These are phyloP conservation scores for Endotrypanum monterogeii DNA, from an alignment of 208 protist species.

Conservation along the genomic window DNA sequence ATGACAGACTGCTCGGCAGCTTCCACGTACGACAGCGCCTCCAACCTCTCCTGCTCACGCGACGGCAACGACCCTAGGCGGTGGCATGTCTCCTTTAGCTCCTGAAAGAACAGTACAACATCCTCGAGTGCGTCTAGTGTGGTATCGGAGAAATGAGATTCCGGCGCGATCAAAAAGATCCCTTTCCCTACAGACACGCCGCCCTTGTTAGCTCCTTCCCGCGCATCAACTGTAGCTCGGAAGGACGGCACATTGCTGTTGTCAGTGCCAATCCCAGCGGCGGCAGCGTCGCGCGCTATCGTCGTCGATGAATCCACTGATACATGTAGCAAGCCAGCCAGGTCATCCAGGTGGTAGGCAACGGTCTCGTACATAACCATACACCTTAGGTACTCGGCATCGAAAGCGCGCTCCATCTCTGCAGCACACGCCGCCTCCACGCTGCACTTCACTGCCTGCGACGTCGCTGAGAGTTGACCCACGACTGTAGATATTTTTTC, in stretches of 20 bases:
- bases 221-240: background rate
- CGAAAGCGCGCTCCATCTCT: conserved; percentile 68
- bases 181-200: conserved; percentile 3
- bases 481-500: conserved; percentile 50
- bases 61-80: conserved; percentile 21
- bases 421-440: conserved; percentile 50
- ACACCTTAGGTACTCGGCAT: conserved; percentile 50
- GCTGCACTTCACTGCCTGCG: conserved; percentile 40
- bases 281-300: background rate
- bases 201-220: background rate
- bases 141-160: conserved; percentile 8
- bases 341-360: conserved; percentile 40
- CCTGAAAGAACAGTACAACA: conserved; percentile 32
- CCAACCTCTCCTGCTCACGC: conserved; percentile 24
- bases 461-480: conserved; percentile 38
- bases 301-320: conserved; percentile 3
- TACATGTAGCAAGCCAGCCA: conserved; percentile 27
- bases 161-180: conserved; percentile 3
- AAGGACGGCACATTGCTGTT: background rate
- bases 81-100: conserved; percentile 26
- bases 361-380: conserved; percentile 73
- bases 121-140: conserved; percentile 31
- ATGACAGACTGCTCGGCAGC: conserved; percentile 30
- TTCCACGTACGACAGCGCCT: conserved; percentile 20
- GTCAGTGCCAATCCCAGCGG: background rate